Conservation (phyloP, 495 filamentous ascomycete genomes). For the Aspergillus kassunensis region DNA sequence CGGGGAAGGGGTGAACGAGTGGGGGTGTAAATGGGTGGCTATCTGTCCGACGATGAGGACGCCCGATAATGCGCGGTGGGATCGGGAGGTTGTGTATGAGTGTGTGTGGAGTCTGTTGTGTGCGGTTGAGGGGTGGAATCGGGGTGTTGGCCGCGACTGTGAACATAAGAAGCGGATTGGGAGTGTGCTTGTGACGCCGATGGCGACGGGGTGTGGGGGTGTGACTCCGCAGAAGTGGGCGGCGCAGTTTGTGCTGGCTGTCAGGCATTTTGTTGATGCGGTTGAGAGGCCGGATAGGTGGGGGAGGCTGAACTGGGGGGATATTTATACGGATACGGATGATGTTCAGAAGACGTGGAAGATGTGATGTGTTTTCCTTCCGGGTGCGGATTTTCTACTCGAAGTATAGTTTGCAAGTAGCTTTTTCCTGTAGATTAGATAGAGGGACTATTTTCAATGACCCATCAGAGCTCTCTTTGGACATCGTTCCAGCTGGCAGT, state of each 20-base stretch:
- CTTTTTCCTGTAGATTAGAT: too few relatives aligned
- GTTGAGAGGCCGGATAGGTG: slow-evolving; percentile 31
- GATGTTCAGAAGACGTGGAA: slow-evolving; percentile 29
- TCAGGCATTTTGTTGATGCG: slow-evolving; percentile 46
- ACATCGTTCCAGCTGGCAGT: slow-evolving; percentile 24
- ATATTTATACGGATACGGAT: slow-evolving; percentile 20
- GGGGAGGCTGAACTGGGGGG: slow-evolving; percentile 29
- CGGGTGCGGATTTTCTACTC: too few relatives aligned
- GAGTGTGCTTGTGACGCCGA: slow-evolving; percentile 44
- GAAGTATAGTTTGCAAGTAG: too few relatives aligned
- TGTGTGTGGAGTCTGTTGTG: slow-evolving; percentile 49
- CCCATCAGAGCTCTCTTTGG: slow-evolving; percentile 52
- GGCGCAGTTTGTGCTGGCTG: slow-evolving; percentile 43
- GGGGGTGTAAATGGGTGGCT: slow-evolving; percentile 40
- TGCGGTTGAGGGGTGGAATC: slow-evolving; percentile 44
- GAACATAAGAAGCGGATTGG: slow-evolving; percentile 25
- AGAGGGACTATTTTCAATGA: not conserved
- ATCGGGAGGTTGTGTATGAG: slow-evolving; percentile 52
- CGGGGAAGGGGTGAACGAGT: slow-evolving; percentile 19
- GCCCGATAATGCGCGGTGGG: slow-evolving; percentile 38
- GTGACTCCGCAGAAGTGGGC: slow-evolving; percentile 47
- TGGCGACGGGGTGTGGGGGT: slow-evolving; percentile 43
- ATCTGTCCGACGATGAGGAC: slow-evolving; percentile 51
- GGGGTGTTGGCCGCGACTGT: not conserved
- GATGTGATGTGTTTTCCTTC: too few relatives aligned